Evolutionary conservation across 805 yeast genomes (phyloP).

Genomic region (Ogataea saltuana): DNA sequence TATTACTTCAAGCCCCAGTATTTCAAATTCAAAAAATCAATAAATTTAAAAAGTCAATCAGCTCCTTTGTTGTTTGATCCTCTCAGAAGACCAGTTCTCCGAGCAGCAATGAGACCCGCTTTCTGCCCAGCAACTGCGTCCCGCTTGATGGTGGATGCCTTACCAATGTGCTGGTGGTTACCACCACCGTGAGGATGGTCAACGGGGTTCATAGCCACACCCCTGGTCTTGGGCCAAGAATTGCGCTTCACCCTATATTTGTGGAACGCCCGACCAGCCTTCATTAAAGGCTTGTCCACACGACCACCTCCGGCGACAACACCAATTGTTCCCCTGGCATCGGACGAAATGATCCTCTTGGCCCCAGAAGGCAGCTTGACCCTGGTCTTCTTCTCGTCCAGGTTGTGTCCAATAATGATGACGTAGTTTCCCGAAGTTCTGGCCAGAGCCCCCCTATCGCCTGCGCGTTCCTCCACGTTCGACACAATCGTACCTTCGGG

Average conservation of each 20-base stretch:
- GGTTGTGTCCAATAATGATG: constrained; percentile 98
- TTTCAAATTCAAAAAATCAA: neutral
- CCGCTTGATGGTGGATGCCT: constrained; percentile 98
- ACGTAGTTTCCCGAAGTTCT: constrained; percentile 99
- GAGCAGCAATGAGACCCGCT: constrained; percentile 99
- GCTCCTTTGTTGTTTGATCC: constrained; percentile 76
- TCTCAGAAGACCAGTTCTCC: constrained; percentile 99
- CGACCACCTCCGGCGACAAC: constrained; percentile 99
- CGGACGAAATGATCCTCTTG: constrained; percentile 90
- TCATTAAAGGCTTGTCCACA: constrained; percentile 97
- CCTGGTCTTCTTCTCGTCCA: constrained; percentile 97
- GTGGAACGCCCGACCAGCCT: constrained; percentile 99
- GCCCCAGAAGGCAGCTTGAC: constrained; percentile 98
- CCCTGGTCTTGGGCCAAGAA: constrained; percentile 99
- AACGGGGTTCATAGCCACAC: constrained; percentile 99
- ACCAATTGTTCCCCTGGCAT: constrained; percentile 99
- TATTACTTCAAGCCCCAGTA: too few relatives aligned
- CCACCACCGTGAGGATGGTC: constrained; percentile 99
- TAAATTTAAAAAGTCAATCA: neutral
- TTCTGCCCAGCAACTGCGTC: constrained; percentile 99
- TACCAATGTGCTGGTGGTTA: constrained; percentile 99
- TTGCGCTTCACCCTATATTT: constrained; percentile 98
- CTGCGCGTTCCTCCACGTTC: constrained; percentile 96
- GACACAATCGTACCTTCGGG: constrained; percentile 99
- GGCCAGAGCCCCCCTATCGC: constrained; percentile 99